A percentile compares a stretch with the other conserved stretches of the same genome.
Evolutionary conservation across 2,329 filamentous ascomycete genomes (phyloP).

Genomic region (Balansia obtecta): DNA sequence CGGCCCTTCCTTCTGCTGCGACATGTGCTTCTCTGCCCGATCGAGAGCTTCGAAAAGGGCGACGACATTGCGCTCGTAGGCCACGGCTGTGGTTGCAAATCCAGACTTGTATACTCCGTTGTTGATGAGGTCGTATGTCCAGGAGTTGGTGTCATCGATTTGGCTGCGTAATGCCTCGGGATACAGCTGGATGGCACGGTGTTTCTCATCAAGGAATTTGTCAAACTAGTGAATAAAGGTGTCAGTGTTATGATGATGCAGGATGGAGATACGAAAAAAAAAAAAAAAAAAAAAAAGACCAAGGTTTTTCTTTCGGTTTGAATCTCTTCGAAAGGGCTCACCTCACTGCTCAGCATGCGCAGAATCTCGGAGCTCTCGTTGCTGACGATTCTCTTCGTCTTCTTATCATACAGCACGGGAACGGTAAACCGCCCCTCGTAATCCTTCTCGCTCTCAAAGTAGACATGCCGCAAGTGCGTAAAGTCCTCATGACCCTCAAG

Average conservation of each 20-base stretch:
- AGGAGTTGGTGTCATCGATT: constrained; percentile 69
- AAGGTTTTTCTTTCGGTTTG: neutral
- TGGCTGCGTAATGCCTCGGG: constrained; percentile 48
- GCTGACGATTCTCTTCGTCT: constrained; percentile 65
- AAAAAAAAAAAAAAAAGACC: neutral
- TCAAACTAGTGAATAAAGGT: constrained; percentile 45
- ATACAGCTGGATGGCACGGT: constrained; percentile 52
- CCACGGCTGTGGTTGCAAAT: constrained; percentile 72
- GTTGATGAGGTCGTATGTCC: constrained; percentile 67
- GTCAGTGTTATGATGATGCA: neutral
- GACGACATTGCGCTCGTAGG: constrained; percentile 64
- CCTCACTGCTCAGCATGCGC: constrained; percentile 72
- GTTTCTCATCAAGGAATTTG: constrained; percentile 46
- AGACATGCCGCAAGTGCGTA: constrained; percentile 62
- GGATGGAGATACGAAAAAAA: neutral
- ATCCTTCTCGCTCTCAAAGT: constrained; percentile 60
- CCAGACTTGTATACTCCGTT: constrained; percentile 66
- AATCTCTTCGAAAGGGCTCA: constrained; percentile 19
- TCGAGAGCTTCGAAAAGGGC: constrained; percentile 68
- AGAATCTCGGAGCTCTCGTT: constrained; percentile 92
- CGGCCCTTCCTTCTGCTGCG: constrained; percentile 33
- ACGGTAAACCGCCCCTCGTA: constrained; percentile 79
- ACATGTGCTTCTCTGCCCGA: constrained; percentile 59
- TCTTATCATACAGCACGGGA: constrained; percentile 73
- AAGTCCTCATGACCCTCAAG: constrained; percentile 58